Evolutionary conservation across 2,329 filamentous ascomycete species (phyloP), one percentile per base, ranked within the genome.

Genomic region (Eutypa lata): DNA sequence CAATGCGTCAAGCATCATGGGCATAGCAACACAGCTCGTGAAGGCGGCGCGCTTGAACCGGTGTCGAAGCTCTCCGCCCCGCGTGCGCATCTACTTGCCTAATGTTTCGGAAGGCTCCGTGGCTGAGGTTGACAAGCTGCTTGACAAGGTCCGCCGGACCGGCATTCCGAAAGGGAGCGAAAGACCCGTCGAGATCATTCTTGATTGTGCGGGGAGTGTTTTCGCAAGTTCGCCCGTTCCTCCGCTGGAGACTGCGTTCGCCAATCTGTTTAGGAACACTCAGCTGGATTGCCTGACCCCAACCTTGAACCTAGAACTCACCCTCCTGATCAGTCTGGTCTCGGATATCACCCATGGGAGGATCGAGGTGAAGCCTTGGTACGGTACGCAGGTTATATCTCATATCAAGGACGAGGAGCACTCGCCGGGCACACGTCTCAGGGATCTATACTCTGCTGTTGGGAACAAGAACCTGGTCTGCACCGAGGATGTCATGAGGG

Each of bases 301-400:
- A 2, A 57, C 51, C 11, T 22, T 57, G n/a, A 57, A 57, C 18
- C n/a, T 57, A 47, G 55, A 57, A 28, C 51, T 57, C 18, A 57
- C 55, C 16, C 42, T 57, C 18, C 47, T 57, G 18, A 53, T 57
- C 18, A 55, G 53, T n/a, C 37, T 57, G 38, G 55, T 53, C 5
- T 57, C 55, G 3, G 55, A 57, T 26, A 57, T 57, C 35, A 49
- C 55, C 4, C 55, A 57, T 37, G 53, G 42, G 4, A 22, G 48
- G 6, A 24, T 49, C 11, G 53, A 55, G 48, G 43, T 54, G 18
- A 49, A 53, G 28, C 53, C 53, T 24, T 57, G 55, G 55, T 57
- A 55, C 22, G 55, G 53, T 14, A 50, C 50, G 33, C 55, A 57
- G 45, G 54, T 52, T 2, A 3, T 56, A 18, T 56, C 53, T 5